A percentile compares a stretch with the other conserved stretches of the same genome.
Conservation (phyloP, 768 basidiomycete species). For the Psilocybe subaeruginosa region DNA sequence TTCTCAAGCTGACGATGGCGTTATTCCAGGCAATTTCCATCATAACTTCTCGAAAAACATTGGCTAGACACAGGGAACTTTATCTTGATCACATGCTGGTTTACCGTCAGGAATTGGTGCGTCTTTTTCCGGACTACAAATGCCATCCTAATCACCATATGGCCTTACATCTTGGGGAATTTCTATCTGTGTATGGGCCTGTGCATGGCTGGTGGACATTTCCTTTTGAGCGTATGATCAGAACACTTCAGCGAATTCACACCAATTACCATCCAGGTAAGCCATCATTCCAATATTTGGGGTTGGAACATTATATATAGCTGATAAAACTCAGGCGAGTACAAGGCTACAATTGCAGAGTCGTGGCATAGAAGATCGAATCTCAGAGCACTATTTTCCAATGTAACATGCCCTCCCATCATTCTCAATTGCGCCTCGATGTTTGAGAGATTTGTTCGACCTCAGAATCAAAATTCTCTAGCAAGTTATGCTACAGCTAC, state of each 20-base stretch:
- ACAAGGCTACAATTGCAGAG: constrained; percentile 10
- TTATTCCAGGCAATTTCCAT: constrained; percentile 10
- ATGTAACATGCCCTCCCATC: neutral
- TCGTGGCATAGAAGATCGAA: constrained; percentile 7
- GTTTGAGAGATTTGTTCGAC: constrained; percentile 1
- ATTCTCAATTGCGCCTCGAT: neutral
- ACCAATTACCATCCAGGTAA: constrained; percentile 29
- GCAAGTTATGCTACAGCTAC: neutral
- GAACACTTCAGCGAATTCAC: constrained; percentile 33
- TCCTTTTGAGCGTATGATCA: constrained; percentile 39
- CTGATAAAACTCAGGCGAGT: constrained; percentile 3
- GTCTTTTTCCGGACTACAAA: constrained; percentile 7
- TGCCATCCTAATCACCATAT: constrained; percentile 31
- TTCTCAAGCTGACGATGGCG: constrained; percentile 12
- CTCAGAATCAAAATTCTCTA: constrained; percentile 1
- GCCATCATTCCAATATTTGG: too few relatives aligned
- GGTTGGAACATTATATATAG: neutral
- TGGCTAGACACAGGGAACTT: neutral
- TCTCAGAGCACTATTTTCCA: constrained; percentile 6
- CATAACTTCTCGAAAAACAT: constrained; percentile 5
- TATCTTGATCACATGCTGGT: neutral
- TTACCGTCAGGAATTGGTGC: constrained; percentile 1
- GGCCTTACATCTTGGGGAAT: constrained; percentile 11
- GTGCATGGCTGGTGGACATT: constrained; percentile 41
- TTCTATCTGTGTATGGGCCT: constrained; percentile 33